These are phyloP conservation scores for Sporodiniella umbellata DNA, from an alignment of 371 early-diverging fungal genomes.

Conservation along the genomic window DNA sequence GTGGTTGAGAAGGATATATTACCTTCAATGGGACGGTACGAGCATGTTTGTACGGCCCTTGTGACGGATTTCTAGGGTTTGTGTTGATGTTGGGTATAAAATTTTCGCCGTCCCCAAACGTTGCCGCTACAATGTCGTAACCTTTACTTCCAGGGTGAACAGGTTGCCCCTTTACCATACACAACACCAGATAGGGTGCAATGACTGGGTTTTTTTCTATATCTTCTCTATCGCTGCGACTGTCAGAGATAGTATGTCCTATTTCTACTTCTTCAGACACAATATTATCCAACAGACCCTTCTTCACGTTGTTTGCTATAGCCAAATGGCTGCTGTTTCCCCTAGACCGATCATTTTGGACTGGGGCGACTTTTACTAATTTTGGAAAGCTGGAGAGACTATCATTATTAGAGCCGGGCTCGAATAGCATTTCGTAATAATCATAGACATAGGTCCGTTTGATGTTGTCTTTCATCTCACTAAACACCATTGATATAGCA, in stretches of 20 bases:
- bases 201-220: neutral
- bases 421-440: conserved; percentile 18
- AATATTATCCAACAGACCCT: neutral
- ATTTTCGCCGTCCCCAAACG: neutral
- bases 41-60: neutral
- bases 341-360: neutral
- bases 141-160: neutral
- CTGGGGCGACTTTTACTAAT: neutral
- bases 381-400: neutral
- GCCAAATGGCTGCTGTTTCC: neutral
- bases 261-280: neutral
- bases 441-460: conserved; percentile 31
- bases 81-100: conserved; percentile 6
- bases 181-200: neutral
- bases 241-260: neutral
- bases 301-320: neutral
- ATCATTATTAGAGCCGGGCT: neutral
- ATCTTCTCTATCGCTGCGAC: neutral
- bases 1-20: neutral
- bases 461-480: conserved; percentile 2
- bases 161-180: neutral
- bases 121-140: conserved; percentile 7
- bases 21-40: neutral
- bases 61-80: neutral
- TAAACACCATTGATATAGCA: conserved; percentile 17